These are phyloP conservation scores for Coniochaeta sp. DNA, from an alignment of 2,329 filamentous ascomycete species.

Conservation along the genomic window DNA sequence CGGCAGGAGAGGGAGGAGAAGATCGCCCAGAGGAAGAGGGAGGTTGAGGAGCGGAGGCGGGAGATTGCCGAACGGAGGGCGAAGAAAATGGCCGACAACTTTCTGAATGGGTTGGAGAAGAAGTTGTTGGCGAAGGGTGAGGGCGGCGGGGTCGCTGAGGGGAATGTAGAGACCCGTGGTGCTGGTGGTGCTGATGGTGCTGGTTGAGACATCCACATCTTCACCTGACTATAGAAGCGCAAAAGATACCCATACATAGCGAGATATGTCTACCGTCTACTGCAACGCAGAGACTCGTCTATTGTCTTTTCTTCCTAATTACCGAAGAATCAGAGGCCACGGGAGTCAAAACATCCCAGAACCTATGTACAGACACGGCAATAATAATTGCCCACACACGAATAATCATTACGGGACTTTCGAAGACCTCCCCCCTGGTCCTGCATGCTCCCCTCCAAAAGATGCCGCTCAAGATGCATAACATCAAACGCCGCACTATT, in stretches of 20 bases:
- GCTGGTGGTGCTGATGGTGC: background rate
- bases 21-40: conserved; percentile 48
- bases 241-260: background rate
- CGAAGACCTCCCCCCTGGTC: background rate
- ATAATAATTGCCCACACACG: background rate
- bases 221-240: background rate
- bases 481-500: background rate
- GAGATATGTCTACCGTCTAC: background rate
- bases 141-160: background rate
- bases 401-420: background rate
- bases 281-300: background rate
- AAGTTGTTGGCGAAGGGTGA: conserved; percentile 1
- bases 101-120: conserved; percentile 51
- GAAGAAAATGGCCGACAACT: conserved; percentile 64
- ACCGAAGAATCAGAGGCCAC: background rate
- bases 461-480: background rate
- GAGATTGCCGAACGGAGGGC: conserved; percentile 53
- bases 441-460: background rate
- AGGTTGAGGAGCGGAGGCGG: conserved; percentile 52
- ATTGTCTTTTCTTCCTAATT: background rate
- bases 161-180: background rate
- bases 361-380: background rate
- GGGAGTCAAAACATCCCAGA: background rate
- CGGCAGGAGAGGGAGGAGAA: conserved; percentile 47
- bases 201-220: background rate